These are phyloP conservation scores for Colletotrichum agaves DNA, from an alignment of 2,329 filamentous ascomycete genomes.

Conservation along the genomic window DNA sequence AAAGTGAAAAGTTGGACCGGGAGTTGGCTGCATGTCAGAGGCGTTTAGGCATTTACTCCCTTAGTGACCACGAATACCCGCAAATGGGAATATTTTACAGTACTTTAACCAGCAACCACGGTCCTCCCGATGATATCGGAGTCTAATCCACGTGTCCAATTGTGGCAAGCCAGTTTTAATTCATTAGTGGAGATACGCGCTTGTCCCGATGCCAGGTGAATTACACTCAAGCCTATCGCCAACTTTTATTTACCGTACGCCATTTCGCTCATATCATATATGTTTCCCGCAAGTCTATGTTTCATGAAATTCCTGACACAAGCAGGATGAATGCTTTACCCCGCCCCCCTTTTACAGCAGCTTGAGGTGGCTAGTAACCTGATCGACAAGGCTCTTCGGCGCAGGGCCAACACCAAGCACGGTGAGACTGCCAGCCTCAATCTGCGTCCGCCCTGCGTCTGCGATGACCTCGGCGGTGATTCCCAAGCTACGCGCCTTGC, in stretches of 20 bases:
- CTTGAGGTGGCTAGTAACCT: constrained; percentile 87
- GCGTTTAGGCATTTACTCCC: constrained; percentile 38
- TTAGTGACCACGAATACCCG: constrained; percentile 39
- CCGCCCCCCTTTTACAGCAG: constrained; percentile 66
- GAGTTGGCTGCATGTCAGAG: constrained; percentile 38
- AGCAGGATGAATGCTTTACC: background rate
- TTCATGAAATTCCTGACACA: constrained; percentile 3
- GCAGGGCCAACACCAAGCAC: constrained; percentile 87
- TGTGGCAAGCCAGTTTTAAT: background rate
- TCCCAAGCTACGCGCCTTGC: constrained; percentile 83
- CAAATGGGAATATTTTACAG: constrained; percentile 20
- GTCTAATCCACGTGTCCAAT: background rate
- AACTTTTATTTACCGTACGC: constrained; percentile 36
- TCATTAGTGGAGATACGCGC: background rate
- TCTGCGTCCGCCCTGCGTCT: constrained; percentile 97
- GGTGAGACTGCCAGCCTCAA: constrained; percentile 90
- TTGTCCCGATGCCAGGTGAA: constrained; percentile 20
- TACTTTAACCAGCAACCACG: background rate
- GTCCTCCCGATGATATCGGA: background rate
- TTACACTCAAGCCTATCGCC: constrained; percentile 19
- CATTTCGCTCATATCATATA: constrained; percentile 23
- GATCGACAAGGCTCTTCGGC: constrained; percentile 86
- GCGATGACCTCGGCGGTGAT: constrained; percentile 90
- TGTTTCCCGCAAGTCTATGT: constrained; percentile 28
- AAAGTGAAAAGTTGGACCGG: constrained; percentile 31